These are phyloP conservation scores for Arabis alpina DNA, from an alignment of 345 rosid genomes.

Conservation along the genomic window DNA sequence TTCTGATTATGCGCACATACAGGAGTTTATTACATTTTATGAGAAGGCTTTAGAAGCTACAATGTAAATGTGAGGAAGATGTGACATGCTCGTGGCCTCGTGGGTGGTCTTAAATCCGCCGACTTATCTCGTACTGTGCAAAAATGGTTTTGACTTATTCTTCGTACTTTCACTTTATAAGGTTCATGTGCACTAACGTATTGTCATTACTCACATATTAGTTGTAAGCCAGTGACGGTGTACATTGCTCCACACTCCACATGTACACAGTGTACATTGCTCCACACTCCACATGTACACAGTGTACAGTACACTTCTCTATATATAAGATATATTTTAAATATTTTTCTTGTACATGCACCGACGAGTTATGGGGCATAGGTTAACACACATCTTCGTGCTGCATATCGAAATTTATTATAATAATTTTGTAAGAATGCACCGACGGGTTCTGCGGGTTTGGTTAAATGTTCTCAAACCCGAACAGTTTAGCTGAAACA, in stretches of 20 bases:
- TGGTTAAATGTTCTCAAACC: too few relatives aligned
- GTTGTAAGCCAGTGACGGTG: constrained; percentile 36
- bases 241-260: constrained; percentile 33
- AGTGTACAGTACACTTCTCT: constrained; percentile 28
- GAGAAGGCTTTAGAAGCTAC: not conserved
- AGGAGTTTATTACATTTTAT: too few relatives aligned
- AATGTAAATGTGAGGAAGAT: constrained; percentile 11
- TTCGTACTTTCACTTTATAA: constrained; percentile 11
- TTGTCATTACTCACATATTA: constrained; percentile 28
- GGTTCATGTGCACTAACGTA: constrained; percentile 46
- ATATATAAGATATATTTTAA: not conserved
- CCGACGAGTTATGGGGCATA: constrained; percentile 24
- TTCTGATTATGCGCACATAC: too few relatives aligned
- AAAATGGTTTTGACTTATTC: constrained; percentile 27
- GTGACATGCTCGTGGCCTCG: constrained; percentile 35
- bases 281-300: constrained; percentile 37
- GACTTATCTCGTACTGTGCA: constrained; percentile 19
- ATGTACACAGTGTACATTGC: constrained; percentile 38
- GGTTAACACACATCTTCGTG: constrained; percentile 2
- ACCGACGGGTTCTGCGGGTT: too few relatives aligned
- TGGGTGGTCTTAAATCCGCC: constrained; percentile 43
- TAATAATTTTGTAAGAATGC: not conserved
- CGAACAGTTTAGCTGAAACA: too few relatives aligned
- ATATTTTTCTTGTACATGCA: not conserved
- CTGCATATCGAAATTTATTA: not conserved